Evolutionary conservation across 257 asterid species (phyloP).

Genomic region (Capsicum chinense): DNA sequence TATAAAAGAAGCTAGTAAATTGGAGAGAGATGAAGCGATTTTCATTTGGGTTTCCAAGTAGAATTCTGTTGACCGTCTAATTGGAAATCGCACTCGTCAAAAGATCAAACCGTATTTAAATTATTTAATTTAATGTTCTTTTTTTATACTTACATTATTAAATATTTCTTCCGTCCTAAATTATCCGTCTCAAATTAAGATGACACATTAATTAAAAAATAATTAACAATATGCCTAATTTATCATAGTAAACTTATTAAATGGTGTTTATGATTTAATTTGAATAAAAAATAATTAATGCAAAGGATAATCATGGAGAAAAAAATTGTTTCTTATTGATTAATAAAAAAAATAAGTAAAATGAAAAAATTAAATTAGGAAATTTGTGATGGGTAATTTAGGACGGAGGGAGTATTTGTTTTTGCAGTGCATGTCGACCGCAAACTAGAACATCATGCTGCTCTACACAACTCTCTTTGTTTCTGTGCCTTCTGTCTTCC

Average conservation of each 20-base stretch:
- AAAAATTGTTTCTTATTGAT: too few relatives aligned
- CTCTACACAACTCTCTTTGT: conserved; percentile 50
- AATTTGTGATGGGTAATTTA: too few relatives aligned
- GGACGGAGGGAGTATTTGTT: neutral
- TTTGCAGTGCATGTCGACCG: conserved; percentile 57
- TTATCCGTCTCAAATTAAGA: too few relatives aligned
- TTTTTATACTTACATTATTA: conserved; percentile 4
- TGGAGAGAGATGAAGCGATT: conserved; percentile 54
- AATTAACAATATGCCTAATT: too few relatives aligned
- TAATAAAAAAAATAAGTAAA: too few relatives aligned
- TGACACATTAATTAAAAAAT: too few relatives aligned
- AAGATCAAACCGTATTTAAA: conserved; percentile 28
- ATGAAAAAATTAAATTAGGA: too few relatives aligned
- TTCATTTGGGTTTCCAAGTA: conserved; percentile 59
- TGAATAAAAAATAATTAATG: too few relatives aligned
- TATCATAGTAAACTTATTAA: too few relatives aligned
- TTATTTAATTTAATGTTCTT: conserved; percentile 24
- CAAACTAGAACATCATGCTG: conserved; percentile 39
- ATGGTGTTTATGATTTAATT: too few relatives aligned
- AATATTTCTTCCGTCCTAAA: too few relatives aligned
- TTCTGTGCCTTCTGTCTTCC: conserved; percentile 91
- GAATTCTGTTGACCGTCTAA: conserved; percentile 77
- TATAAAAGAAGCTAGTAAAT: conserved; percentile 26
- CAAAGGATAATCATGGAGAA: too few relatives aligned
- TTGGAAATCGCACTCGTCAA: conserved; percentile 80